Base-by-base conservation (phyloP, 257 asterid genomes). In the Scutellaria baicalensis region DNA sequence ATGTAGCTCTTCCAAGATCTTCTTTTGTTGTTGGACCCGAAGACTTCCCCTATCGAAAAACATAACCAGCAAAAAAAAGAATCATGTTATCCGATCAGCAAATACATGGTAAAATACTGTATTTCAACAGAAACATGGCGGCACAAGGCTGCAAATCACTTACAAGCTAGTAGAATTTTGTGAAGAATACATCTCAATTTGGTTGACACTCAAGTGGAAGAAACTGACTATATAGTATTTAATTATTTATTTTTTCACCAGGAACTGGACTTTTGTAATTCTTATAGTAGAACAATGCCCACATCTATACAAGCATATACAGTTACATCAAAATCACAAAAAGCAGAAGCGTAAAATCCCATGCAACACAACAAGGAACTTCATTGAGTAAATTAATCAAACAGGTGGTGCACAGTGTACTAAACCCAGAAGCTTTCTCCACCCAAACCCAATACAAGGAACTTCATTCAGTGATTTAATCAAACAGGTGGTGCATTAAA, bases 1-100 rank as follows among this genome's bases (percentile, higher is more conserved):
- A 91, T 11, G 99, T 91, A 31, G 96, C 96, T 75, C 93, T 87
- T 70, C 99, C 99, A 69, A 93, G 96, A 14, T 91, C 96, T 73
- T 93, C 96, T 81, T 87, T 93, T 35, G 91, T 82, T 27, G 84
- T 87, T 8, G 96, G 96, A 21, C 83, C 59, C 1, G 89, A 75
- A 33, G 81, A 52, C 69, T 84, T 82, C 39, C 78, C 89, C 94
- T 89, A 77, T 59, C 44, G 8, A 72, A n/a, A 39, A 48, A 52
- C 27, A 23, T 8, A 54, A 77, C 57, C 42, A 62, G 40, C 66
- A 70, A 12, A 6, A 57, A 48, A 13, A 10, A 1, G 31, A 40
- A 56, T 18, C 39, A 66, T 35, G 20, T 40, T n/a, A 12, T 62
- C 40, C 39, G 44, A 54, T 35, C 60, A 60, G 36, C 57, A 6